Percentiles rank a stretch among this genome's conserved stretches.
Conservation (phyloP, 495 filamentous ascomycete species). For the Friedmanniomyces endolithicus region DNA sequence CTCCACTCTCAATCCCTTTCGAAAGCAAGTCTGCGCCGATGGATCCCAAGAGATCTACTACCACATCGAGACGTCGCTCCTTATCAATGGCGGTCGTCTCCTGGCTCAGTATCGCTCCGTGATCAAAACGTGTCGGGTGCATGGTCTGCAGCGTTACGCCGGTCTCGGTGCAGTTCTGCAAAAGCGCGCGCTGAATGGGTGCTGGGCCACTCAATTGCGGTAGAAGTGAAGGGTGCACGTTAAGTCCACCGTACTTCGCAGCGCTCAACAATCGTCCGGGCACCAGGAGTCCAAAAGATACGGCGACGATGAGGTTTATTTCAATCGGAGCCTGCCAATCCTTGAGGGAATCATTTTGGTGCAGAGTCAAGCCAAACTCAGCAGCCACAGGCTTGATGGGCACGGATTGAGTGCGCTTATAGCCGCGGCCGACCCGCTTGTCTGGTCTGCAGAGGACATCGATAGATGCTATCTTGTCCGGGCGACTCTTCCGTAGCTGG, state of each 20-base stretch:
- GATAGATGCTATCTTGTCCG: conserved; percentile 58
- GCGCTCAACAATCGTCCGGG: conserved; percentile 58
- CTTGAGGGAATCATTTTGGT: conserved; percentile 66
- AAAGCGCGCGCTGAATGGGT: conserved; percentile 64
- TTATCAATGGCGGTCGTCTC: conserved; percentile 42
- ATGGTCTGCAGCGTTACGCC: conserved; percentile 80
- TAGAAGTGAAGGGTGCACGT: conserved; percentile 88
- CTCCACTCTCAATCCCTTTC: conserved; percentile 30
- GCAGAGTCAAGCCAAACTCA: conserved; percentile 50
- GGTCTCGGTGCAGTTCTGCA: conserved; percentile 42
- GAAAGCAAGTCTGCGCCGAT: conserved; percentile 26
- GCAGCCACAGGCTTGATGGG: conserved; percentile 59
- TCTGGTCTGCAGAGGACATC: conserved; percentile 74
- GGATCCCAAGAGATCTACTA: conserved; percentile 35
- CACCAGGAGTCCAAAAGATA: conserved; percentile 90
- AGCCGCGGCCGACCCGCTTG: conserved; percentile 60
- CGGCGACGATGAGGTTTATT: conserved; percentile 78
- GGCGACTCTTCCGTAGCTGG: conserved; percentile 36
- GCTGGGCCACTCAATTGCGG: conserved; percentile 62
- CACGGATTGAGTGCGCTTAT: conserved; percentile 50
- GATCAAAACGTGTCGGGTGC: conserved; percentile 61
- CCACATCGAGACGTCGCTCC: conserved; percentile 21
- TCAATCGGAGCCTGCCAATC: conserved; percentile 62
- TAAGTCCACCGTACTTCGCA: conserved; percentile 73
- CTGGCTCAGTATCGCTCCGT: conserved; percentile 60